A percentile compares a stretch with the other conserved stretches of the same genome.
Evolutionary conservation across 768 basidiomycete species (phyloP).

Genomic region (Pholiota microspora): DNA sequence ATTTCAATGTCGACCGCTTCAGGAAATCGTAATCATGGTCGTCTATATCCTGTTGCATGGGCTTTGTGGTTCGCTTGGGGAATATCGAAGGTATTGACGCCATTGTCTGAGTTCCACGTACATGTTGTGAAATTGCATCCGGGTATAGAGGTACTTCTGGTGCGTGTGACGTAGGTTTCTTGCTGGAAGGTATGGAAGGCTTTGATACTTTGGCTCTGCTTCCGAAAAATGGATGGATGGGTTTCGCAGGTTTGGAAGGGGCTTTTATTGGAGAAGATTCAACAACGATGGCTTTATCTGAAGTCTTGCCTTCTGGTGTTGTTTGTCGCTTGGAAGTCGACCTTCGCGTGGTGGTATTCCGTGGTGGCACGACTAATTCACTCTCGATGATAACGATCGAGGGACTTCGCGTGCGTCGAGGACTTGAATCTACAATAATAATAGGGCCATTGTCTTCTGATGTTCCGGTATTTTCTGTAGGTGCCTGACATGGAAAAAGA

Average conservation of each 20-base stretch:
- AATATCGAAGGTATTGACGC: slow-evolving; percentile 1
- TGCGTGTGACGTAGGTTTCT: slow-evolving; percentile 11
- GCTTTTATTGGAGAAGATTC: slow-evolving; percentile 38
- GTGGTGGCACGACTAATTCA: not conserved
- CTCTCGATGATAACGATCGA: slow-evolving; percentile 20
- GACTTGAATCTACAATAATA: not conserved
- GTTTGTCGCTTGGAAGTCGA: not conserved
- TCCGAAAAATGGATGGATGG: slow-evolving; percentile 46
- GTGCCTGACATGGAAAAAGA: not conserved
- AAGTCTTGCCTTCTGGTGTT: slow-evolving; percentile 26
- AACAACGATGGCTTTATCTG: slow-evolving; percentile 42
- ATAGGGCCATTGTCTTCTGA: not conserved
- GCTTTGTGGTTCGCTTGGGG: not conserved
- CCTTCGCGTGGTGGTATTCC: not conserved
- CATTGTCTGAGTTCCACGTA: slow-evolving; percentile 52
- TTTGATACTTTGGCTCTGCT: slow-evolving; percentile 23
- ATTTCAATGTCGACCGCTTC: slow-evolving; percentile 7
- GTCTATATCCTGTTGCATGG: not conserved
- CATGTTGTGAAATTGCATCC: slow-evolving; percentile 50
- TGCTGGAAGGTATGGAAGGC: slow-evolving; percentile 7
- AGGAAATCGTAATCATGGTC: slow-evolving; percentile 9
- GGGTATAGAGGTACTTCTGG: slow-evolving; percentile 44
- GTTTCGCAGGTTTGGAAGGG: slow-evolving; percentile 23
- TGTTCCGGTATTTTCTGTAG: not conserved
- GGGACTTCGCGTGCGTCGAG: slow-evolving; percentile 17